These are phyloP conservation scores for Pythium vanterpoolii DNA, from an alignment of 352 stramenopile species.

Conservation along the genomic window DNA sequence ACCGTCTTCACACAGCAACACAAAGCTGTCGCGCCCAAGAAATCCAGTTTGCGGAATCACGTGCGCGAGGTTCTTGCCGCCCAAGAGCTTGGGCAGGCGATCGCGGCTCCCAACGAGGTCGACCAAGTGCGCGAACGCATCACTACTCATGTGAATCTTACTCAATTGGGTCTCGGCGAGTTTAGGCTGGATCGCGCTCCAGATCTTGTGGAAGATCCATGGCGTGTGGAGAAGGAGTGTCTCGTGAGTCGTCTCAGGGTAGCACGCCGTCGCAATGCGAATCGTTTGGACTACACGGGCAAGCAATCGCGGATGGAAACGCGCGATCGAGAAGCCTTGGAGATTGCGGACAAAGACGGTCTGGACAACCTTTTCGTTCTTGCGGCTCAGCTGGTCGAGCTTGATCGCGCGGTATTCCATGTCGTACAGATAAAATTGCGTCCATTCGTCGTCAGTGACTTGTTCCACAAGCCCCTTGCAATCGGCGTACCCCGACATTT, in stretches of 20 bases:
- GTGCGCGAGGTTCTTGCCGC: constrained; percentile 47
- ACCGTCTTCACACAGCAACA: constrained; percentile 67
- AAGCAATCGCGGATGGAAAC: constrained; percentile 54
- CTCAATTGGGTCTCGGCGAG: constrained; percentile 60
- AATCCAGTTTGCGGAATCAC: constrained; percentile 64
- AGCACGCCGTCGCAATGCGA: constrained; percentile 54
- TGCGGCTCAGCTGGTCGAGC: constrained; percentile 61
- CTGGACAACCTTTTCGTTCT: constrained; percentile 52
- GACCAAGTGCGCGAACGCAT: constrained; percentile 44
- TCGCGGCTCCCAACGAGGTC: constrained; percentile 45
- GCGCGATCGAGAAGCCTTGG: constrained; percentile 59
- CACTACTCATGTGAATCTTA: constrained; percentile 61
- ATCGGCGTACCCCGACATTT: constrained; percentile 68
- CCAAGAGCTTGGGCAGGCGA: constrained; percentile 50
- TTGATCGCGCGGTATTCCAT: constrained; percentile 68
- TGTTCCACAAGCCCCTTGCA: constrained; percentile 53
- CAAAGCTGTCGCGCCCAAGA: constrained; percentile 55
- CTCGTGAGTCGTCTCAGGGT: constrained; percentile 56
- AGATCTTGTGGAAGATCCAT: constrained; percentile 77
- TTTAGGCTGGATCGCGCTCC: constrained; percentile 46
- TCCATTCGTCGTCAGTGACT: constrained; percentile 67
- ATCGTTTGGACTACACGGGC: constrained; percentile 38
- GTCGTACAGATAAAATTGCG: constrained; percentile 66
- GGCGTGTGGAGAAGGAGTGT: constrained; percentile 58
- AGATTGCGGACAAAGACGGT: constrained; percentile 63